These are phyloP conservation scores for Rhipidocladum racemiflorum DNA, from an alignment of 176 grass and related monocot genomes.

Conservation along the genomic window DNA sequence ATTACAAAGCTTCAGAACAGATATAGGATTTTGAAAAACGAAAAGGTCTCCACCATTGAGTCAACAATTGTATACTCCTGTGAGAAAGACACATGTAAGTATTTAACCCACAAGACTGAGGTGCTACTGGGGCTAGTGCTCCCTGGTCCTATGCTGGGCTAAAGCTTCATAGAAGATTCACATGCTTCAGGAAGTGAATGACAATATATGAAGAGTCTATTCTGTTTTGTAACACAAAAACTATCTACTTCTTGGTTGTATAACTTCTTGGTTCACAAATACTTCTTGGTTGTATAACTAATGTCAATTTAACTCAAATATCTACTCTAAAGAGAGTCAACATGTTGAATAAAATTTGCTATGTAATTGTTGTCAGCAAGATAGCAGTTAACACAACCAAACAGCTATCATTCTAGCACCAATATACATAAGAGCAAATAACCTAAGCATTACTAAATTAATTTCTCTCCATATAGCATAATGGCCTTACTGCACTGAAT, in stretches of 20 bases:
- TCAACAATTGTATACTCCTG: background rate
- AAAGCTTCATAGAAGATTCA: background rate
- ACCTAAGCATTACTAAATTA: background rate
- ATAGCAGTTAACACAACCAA: background rate
- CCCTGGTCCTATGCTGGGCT: background rate
- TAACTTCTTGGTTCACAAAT: background rate
- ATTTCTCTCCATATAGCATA: background rate
- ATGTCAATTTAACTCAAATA: background rate
- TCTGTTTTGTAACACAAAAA: background rate
- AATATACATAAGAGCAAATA: background rate
- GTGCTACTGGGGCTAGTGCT: background rate
- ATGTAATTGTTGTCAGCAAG: background rate
- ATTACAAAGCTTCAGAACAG: background rate
- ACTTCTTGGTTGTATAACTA: background rate
- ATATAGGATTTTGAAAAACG: background rate
- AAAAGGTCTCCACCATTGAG: background rate
- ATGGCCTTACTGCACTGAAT: background rate
- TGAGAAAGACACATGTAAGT: background rate
- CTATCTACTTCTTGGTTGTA: background rate
- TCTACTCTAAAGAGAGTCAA: background rate
- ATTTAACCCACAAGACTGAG: background rate
- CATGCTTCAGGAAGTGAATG: background rate
- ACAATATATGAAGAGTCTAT: conserved; percentile 3
- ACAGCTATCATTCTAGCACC: background rate
- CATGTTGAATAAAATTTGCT: background rate